Evolutionary conservation across 257 asterid species (phyloP), one percentile per base, ranked within the genome.

Genomic region (Plectranthus barbatus): DNA sequence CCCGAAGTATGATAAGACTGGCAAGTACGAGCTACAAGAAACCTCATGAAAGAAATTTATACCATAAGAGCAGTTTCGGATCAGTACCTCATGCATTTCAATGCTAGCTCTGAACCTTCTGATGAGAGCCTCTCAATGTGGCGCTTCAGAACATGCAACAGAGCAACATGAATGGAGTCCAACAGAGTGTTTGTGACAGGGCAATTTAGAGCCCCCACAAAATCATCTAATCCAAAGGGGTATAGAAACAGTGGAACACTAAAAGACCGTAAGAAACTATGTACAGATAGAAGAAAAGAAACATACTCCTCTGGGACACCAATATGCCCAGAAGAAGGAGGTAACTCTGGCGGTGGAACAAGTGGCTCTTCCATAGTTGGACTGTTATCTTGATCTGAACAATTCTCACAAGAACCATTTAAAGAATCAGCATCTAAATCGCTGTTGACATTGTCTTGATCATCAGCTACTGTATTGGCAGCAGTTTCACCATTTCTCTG

Each of bases 181-280:
- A 90, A 66, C 83, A 90, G 79, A 24, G 89, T 80, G 70, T 83
- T 90, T 13, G 87, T 81, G 56, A 69, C 76, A 64, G 78, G 51
- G 75, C 91, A 90, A 72, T 82, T 90, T 50, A 90, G 79, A 37
- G 97, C 88, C 42, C 97, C 97, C 75, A 90, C 97, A 82, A 90
- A 87, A 46, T 90, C 97, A 81, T 90, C 95, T 73, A 90, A 73
- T 55, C 81, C 87, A 72, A 90, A 90, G 57, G 97, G 95, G 72
- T 82, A 77, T 63, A 90, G 76, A 73, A 82, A 90, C 69, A 90
- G 81, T 15, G 76, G 81, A 20, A 75, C 76, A 68, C 96, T 87
- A 71, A 87, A 87, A 0, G 91, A 83, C 19, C 96, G 86, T 72
- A 90, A 62, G 76, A 90, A 85, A 64, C 86, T 63, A 80, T 87